A percentile compares a stretch with the other conserved stretches of the same genome.
These are phyloP conservation scores for Starmerella etchellsii DNA, from an alignment of 805 yeast species.

Conservation along the genomic window DNA sequence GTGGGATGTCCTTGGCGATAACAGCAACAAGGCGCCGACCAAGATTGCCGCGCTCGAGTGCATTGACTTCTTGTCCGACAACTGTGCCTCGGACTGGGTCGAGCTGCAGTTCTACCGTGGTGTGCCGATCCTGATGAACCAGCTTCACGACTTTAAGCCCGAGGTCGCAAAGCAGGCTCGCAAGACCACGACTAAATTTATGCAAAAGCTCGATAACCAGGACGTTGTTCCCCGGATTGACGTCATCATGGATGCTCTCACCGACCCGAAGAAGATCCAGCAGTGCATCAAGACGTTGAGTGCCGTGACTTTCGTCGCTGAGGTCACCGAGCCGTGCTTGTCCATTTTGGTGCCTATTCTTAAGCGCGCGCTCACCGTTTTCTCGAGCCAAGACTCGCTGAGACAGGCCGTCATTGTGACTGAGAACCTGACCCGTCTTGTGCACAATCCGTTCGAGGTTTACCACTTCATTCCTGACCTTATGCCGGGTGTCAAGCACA, in stretches of 20 bases:
- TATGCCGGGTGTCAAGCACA: conserved; percentile 84
- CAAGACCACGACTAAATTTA: conserved; percentile 54
- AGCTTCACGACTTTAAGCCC: conserved; percentile 91
- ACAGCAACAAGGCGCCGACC: conserved; percentile 89
- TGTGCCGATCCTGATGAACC: conserved; percentile 75
- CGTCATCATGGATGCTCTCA: conserved; percentile 72
- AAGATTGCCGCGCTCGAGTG: conserved; percentile 67
- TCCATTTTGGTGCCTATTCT: conserved; percentile 84
- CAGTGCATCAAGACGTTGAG: conserved; percentile 79
- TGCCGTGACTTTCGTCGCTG: conserved; percentile 94
- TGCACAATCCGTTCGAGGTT: conserved; percentile 84
- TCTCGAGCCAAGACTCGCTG: conserved; percentile 87
- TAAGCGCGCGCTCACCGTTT: conserved; percentile 73
- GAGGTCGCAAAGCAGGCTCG: conserved; percentile 82
- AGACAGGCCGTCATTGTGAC: conserved; percentile 94
- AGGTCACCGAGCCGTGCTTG: conserved; percentile 92
- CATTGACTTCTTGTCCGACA: conserved; percentile 62
- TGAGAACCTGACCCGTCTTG: conserved; percentile 89
- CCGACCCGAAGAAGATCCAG: conserved; percentile 80
- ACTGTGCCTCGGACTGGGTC: conserved; percentile 71
- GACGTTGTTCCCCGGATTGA: conserved; percentile 81
- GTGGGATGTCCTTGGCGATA: conserved; percentile 43
- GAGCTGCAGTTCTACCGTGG: conserved; percentile 68
- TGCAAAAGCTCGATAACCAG: conserved; percentile 76
- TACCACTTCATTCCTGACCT: conserved; percentile 74